Conservation (phyloP, 148 eudicot species). For the Rhododendron kiyosumense region DNA sequence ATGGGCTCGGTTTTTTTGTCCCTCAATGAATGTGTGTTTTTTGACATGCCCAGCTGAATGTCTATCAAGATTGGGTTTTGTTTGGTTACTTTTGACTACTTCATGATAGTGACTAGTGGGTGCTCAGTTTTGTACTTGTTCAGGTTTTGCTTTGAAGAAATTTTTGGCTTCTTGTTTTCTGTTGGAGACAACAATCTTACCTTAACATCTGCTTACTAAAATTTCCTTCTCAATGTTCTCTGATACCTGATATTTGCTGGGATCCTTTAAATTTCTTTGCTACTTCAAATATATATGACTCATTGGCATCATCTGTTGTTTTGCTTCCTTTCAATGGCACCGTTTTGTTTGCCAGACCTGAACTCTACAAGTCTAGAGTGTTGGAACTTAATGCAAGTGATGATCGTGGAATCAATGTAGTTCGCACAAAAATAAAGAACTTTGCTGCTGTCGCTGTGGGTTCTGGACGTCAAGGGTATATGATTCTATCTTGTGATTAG, state of each 20-base stretch:
- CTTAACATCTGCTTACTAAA: not conserved
- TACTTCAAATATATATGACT: not conserved
- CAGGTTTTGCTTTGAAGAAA: not conserved
- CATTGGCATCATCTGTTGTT: slow-evolving; percentile 3
- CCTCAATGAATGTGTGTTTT: not conserved
- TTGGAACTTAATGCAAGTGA: slow-evolving; percentile 98
- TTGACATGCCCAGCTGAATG: not conserved
- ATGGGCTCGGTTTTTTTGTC: not conserved
- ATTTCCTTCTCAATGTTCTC: not conserved
- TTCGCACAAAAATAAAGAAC: slow-evolving; percentile 88
- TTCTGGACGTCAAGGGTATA: slow-evolving; percentile 63
- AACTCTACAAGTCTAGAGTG: slow-evolving; percentile 88
- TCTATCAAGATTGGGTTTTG: not conserved
- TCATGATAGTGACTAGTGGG: not conserved
- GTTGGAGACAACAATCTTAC: not conserved
- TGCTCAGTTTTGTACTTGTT: not conserved
- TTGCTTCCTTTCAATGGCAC: slow-evolving; percentile 5
- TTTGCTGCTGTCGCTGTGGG: slow-evolving; percentile 97
- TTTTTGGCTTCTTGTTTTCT: not conserved
- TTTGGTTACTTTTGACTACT: not conserved
- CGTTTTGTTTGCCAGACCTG: slow-evolving; percentile 54
- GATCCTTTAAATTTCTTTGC: not conserved
- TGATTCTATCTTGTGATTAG: slow-evolving; percentile 1
- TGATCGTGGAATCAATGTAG: slow-evolving; percentile 97
- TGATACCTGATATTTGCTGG: not conserved